Conservation (phyloP, 345 rosid genomes). For the Citrus reticulata region DNA sequence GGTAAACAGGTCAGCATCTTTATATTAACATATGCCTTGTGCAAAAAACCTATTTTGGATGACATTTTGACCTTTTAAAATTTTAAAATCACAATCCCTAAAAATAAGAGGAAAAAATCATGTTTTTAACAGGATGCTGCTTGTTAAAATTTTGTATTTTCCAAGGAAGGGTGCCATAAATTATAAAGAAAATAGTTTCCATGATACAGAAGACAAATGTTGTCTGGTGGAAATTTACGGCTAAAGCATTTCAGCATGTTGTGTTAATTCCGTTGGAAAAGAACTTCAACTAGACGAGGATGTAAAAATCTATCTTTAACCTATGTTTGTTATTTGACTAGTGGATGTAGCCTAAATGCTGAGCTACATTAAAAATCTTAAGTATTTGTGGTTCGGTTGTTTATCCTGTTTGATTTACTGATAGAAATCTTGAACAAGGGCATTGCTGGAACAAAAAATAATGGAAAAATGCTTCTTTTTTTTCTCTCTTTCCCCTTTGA, state of each 20-base stretch:
- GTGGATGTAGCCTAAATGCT: background rate
- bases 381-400: no score
- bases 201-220: background rate
- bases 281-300: background rate
- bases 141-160: background rate
- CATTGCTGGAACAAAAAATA: no score
- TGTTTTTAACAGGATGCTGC: background rate
- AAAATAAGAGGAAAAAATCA: background rate
- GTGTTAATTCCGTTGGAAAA: background rate
- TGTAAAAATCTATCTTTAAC: background rate
- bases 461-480: no score
- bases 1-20: slow-evolving; percentile 67
- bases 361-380: background rate
- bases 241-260: background rate
- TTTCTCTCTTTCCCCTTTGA: no score
- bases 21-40: background rate
- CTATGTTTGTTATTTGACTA: background rate
- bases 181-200: background rate
- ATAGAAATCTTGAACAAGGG: no score
- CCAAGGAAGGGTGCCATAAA: background rate
- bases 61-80: background rate
- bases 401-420: no score
- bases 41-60: background rate
- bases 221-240: background rate
- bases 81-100: background rate